These are phyloP conservation scores for Leccinum pachyderme DNA, from an alignment of 1,284 basidiomycete species.

Conservation along the genomic window DNA sequence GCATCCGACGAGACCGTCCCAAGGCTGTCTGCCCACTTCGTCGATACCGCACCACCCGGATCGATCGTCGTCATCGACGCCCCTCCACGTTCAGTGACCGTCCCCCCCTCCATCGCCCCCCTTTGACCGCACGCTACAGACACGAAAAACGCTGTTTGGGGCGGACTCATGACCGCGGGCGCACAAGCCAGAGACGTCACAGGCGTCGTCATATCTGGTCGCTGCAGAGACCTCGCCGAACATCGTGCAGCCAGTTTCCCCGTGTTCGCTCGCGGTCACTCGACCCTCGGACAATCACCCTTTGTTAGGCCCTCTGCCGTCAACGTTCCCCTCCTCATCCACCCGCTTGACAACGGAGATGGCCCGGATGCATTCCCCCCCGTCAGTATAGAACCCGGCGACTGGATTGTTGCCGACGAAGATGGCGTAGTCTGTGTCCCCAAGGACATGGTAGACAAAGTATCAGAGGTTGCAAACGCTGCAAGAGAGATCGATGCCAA, in stretches of 20 bases:
- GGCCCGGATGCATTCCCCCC: conserved; percentile 45
- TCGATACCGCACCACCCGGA: conserved; percentile 72
- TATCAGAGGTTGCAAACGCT: conserved; percentile 58
- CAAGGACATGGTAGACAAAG: conserved; percentile 51
- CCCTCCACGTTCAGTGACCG: conserved; percentile 60
- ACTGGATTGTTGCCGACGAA: conserved; percentile 83
- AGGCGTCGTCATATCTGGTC: conserved; percentile 81
- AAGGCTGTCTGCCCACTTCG: conserved; percentile 74
- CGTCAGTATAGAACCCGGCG: conserved; percentile 71
- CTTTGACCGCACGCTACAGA: conserved; percentile 42
- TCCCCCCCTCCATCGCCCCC: conserved; percentile 6
- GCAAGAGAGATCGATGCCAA: conserved; percentile 69
- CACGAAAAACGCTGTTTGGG: conserved; percentile 85
- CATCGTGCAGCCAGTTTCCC: conserved; percentile 69
- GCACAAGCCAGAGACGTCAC: conserved; percentile 66
- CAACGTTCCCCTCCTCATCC: conserved; percentile 71
- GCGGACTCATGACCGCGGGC: conserved; percentile 87
- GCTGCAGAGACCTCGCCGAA: conserved; percentile 81
- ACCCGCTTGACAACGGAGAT: conserved; percentile 35
- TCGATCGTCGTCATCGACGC: conserved; percentile 77
- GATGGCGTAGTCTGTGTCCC: conserved; percentile 91
- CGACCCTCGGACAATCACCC: conserved; percentile 85
- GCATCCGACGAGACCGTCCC: conserved; percentile 62
- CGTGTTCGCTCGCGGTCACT: conserved; percentile 79
- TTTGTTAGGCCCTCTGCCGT: conserved; percentile 84